phyloP scores from a whole-genome alignment of 352 stramenopile species.

The Globisporangium middletonii region DNA sequence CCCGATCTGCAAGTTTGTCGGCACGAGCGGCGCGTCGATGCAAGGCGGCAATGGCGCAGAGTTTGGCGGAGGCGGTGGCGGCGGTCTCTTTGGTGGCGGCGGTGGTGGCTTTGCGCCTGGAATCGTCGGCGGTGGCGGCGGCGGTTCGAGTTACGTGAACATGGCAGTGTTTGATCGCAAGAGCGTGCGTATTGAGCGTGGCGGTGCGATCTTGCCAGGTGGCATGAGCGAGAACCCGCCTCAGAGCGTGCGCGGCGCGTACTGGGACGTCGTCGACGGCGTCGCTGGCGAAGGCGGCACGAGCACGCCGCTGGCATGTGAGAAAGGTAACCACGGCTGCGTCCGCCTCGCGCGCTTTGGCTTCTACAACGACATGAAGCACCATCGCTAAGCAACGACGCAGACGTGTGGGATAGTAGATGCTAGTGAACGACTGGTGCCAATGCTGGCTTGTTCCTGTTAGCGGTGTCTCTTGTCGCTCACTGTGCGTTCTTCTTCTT shows the following conservation, averaged over 20 bases:
- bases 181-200: slow-evolving; percentile 37
- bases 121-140: slow-evolving; percentile 60
- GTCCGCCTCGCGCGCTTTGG: slow-evolving; percentile 51
- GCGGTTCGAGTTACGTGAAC: slow-evolving; percentile 65
- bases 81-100: slow-evolving; percentile 57
- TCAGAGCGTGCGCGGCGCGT: slow-evolving; percentile 34
- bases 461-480: neutral
- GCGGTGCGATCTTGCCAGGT: slow-evolving; percentile 28
- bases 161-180: slow-evolving; percentile 27
- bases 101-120: slow-evolving; percentile 64
- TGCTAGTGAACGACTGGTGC: no score
- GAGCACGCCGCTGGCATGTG: slow-evolving; percentile 18
- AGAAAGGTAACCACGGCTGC: slow-evolving; percentile 53
- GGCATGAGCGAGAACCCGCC: slow-evolving; percentile 50
- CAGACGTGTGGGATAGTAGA: no score
- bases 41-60: slow-evolving; percentile 66
- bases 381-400: slow-evolving; percentile 22
- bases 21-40: slow-evolving; percentile 36
- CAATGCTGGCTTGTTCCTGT: neutral
- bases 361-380: slow-evolving; percentile 79
- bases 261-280: slow-evolving; percentile 55
- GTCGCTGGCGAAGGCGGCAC: slow-evolving; percentile 52
- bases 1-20: slow-evolving; percentile 55
- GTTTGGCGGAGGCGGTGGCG: slow-evolving; percentile 62
- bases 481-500: slow-evolving; percentile 1